A percentile compares a stretch with the other conserved stretches of the same genome.
Evolutionary conservation across 495 filamentous ascomycete genomes (phyloP).

Genomic region (Aeminium ludgeri): DNA sequence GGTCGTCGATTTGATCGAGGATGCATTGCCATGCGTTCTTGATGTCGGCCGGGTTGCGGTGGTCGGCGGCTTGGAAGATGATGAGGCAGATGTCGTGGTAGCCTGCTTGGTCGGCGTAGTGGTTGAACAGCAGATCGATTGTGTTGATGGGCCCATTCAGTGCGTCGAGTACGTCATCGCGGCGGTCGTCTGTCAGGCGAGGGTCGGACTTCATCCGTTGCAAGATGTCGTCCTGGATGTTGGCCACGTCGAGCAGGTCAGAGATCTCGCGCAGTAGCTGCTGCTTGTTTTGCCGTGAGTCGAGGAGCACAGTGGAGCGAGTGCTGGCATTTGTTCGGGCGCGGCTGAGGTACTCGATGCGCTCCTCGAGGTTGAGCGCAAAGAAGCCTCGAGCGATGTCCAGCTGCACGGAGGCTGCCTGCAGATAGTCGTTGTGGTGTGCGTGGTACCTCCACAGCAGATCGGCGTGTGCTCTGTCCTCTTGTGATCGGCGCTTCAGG

Average conservation of each 20-base stretch:
- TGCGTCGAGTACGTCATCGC: conserved; percentile 39
- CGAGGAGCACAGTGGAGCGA: conserved; percentile 44
- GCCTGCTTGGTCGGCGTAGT: conserved; percentile 66
- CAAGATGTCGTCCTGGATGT: conserved; percentile 84
- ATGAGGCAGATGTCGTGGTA: conserved; percentile 87
- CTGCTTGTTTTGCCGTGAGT: conserved; percentile 52
- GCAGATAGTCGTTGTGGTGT: conserved; percentile 58
- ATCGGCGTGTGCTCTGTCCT: conserved; percentile 60
- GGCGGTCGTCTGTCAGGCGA: conserved; percentile 44
- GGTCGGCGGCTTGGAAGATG: conserved; percentile 76
- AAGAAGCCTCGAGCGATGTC: conserved; percentile 71
- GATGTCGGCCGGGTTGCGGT: conserved; percentile 70
- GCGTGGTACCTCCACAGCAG: conserved; percentile 85
- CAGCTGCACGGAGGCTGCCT: conserved; percentile 72
- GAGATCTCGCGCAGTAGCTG: conserved; percentile 63
- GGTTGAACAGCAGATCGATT: conserved; percentile 77
- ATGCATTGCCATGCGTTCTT: conserved; percentile 67
- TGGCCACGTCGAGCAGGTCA: conserved; percentile 79
- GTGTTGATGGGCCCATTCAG: conserved; percentile 55
- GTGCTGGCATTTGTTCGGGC: conserved; percentile 78
- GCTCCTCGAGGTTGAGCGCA: conserved; percentile 49
- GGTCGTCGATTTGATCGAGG: conserved; percentile 49
- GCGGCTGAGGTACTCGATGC: conserved; percentile 75
- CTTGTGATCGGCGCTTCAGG: conserved; percentile 51
- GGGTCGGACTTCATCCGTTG: conserved; percentile 58